phyloP scores from a whole-genome alignment of 1,284 basidiomycete species.

The Papiliotrema nemorosa region DNA sequence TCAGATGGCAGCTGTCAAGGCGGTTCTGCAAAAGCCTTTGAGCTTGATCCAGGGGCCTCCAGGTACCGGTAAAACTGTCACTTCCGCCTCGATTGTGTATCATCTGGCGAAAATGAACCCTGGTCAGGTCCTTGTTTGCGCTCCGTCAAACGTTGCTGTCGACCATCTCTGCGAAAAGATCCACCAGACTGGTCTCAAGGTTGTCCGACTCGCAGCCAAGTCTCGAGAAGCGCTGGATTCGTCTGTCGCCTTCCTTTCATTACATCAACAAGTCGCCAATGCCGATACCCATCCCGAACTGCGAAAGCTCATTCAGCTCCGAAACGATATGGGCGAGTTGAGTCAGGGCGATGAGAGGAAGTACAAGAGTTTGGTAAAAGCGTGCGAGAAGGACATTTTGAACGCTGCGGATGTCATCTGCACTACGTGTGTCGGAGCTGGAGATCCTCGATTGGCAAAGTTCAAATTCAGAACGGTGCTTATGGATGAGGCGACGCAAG shows the following conservation, averaged over 20 bases:
- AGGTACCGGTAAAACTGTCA: constrained; percentile 98
- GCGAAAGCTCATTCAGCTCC: constrained; percentile 95
- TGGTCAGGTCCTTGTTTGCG: constrained; percentile 97
- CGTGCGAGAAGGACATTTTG: constrained; percentile 96
- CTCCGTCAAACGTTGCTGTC: constrained; percentile 98
- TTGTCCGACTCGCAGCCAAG: constrained; percentile 95
- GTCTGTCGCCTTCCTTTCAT: constrained; percentile 84
- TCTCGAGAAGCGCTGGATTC: constrained; percentile 96
- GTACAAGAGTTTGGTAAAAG: constrained; percentile 90
- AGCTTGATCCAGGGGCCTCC: constrained; percentile 98
- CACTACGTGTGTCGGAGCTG: constrained; percentile 96
- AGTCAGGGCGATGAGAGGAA: constrained; percentile 95
- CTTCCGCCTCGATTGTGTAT: constrained; percentile 98
- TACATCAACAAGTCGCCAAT: constrained; percentile 96
- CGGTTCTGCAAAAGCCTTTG: constrained; percentile 96
- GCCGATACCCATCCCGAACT: constrained; percentile 91
- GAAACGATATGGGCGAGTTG: constrained; percentile 95
- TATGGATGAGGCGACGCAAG: constrained; percentile 98
- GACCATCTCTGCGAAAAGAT: constrained; percentile 99
- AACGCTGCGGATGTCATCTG: constrained; percentile 96
- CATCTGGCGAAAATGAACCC: constrained; percentile 99
- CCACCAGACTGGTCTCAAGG: constrained; percentile 92
- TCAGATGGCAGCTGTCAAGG: constrained; percentile 99
- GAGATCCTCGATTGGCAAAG: constrained; percentile 91
- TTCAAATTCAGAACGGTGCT: constrained; percentile 97